These are phyloP conservation scores for Ogataea ganodermae DNA, from an alignment of 805 yeast species.

Conservation along the genomic window DNA sequence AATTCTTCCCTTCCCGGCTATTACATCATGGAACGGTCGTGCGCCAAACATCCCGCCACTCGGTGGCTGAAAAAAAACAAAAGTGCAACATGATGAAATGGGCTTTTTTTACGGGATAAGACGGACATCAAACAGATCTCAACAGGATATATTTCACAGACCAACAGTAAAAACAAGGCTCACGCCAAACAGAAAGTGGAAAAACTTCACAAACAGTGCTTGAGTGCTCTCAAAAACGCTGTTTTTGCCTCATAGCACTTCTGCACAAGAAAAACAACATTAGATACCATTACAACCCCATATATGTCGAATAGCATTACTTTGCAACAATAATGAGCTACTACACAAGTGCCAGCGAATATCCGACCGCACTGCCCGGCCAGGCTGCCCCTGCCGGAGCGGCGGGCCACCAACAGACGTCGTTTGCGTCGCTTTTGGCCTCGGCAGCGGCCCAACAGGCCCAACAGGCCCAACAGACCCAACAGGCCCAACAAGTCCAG, in stretches of 20 bases:
- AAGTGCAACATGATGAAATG: conserved; percentile 7
- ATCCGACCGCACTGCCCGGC: background rate
- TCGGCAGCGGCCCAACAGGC: conserved; percentile 21
- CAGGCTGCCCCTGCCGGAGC: conserved; percentile 1
- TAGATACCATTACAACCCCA: background rate
- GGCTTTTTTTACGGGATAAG: conserved; percentile 7
- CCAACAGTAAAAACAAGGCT: background rate
- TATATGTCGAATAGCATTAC: background rate
- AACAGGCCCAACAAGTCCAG: conserved; percentile 1
- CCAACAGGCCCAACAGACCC: conserved; percentile 9
- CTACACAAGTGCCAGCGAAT: conserved; percentile 2
- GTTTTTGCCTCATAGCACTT: background rate
- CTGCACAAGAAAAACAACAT: background rate
- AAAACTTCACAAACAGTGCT: background rate
- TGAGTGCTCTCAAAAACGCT: background rate
- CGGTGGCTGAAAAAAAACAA: conserved; percentile 5
- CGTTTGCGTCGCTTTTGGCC: conserved; percentile 24
- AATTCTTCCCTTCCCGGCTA: background rate
- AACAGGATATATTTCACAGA: background rate
- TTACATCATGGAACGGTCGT: conserved; percentile 5
- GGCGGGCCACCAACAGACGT: conserved; percentile 18
- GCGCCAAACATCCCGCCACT: conserved; percentile 1
- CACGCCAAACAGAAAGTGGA: background rate
- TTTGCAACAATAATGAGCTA: conserved; percentile 1
- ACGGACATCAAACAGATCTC: background rate